Evolutionary conservation across 306 rosid species (phyloP).

Genomic region (Vigna hirtella): DNA sequence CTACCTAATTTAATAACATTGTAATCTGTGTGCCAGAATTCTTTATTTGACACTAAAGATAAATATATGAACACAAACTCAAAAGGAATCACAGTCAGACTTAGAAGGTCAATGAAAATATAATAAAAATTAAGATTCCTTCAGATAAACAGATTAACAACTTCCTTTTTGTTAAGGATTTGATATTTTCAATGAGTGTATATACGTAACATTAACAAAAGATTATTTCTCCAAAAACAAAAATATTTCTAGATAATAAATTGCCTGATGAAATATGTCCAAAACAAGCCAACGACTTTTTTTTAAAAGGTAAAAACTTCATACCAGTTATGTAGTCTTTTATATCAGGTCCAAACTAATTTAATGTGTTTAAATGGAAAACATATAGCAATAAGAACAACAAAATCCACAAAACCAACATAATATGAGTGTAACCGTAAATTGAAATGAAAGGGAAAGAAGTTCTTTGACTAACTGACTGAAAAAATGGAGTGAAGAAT

Average conservation of each 20-base stretch:
- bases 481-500: too few species aligned
- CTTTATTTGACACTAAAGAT: conserved; percentile 16
- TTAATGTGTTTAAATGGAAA: too few species aligned
- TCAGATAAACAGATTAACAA: conserved; percentile 5
- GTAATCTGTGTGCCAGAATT: background rate
- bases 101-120: conserved; percentile 6
- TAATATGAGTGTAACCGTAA: too few species aligned
- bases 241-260: conserved; percentile 19
- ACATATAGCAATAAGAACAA: too few species aligned
- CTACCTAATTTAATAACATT: conserved; percentile 1
- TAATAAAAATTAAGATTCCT: background rate
- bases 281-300: background rate
- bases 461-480: too few species aligned
- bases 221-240: background rate
- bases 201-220: background rate
- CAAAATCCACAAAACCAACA: too few species aligned
- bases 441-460: too few species aligned
- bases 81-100: conserved; percentile 1
- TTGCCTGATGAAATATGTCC: background rate
- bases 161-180: background rate
- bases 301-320: too few species aligned
- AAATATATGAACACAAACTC: background rate
- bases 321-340: too few species aligned
- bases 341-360: too few species aligned
- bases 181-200: background rate